Evolutionary conservation across 768 basidiomycete genomes (phyloP).

Genomic region (Mycena albidolilacea): DNA sequence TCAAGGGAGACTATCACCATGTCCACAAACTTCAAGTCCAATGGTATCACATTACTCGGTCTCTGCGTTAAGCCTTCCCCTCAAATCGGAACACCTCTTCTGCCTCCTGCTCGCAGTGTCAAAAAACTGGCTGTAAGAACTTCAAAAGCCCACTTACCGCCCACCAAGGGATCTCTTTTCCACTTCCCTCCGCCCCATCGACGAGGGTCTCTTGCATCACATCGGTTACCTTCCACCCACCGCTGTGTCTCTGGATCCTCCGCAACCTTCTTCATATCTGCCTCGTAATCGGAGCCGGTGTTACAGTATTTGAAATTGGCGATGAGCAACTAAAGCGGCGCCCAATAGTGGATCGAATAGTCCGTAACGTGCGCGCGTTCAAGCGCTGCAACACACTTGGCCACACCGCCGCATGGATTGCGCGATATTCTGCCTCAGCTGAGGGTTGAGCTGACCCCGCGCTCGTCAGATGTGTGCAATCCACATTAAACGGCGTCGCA

Average conservation of each 20-base stretch:
- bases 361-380: constrained; percentile 76
- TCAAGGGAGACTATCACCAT: too few species aligned
- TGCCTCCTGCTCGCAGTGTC: constrained; percentile 51
- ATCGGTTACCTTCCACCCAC: constrained; percentile 88
- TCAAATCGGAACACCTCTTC: constrained; percentile 85
- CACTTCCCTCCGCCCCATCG: constrained; percentile 80
- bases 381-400: constrained; percentile 76
- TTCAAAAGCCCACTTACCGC: constrained; percentile 55
- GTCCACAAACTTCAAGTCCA: too few species aligned
- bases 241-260: constrained; percentile 78
- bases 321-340: constrained; percentile 73
- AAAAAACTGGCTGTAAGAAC: not conserved
- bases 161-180: constrained; percentile 80
- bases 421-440: constrained; percentile 65
- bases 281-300: constrained; percentile 72
- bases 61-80: constrained; percentile 44
- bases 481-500: constrained; percentile 43
- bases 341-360: constrained; percentile 83
- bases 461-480: constrained; percentile 7
- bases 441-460: constrained; percentile 65
- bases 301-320: constrained; percentile 90
- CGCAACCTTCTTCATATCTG: constrained; percentile 75
- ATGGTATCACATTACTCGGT: not conserved
- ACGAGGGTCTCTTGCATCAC: constrained; percentile 84
- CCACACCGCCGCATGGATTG: constrained; percentile 77